Evolutionary conservation across 164 flowering plant species (phyloP), one percentile per base, ranked within the genome.

Genomic region (Vitis vinifera): DNA sequence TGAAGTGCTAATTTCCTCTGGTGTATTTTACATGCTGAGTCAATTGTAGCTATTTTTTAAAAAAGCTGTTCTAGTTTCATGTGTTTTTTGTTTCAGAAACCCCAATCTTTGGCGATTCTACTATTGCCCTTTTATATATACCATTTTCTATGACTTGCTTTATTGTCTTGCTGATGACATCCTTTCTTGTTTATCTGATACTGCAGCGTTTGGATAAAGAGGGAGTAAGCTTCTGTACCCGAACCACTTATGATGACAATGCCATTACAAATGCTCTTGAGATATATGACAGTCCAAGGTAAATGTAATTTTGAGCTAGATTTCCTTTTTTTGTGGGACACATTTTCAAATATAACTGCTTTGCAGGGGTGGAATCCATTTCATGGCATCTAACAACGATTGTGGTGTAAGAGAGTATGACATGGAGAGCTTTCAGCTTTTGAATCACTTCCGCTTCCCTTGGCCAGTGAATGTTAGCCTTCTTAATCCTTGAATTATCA

Each of bases 381-480:
- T 91, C 77, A 82, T 86, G 84, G 80, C 91, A 59, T 79, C 93
- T 55, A 91, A 86, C 62, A 91, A 91, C 72, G 96, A 91, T 68
- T 81, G 84, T 78, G 79, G 86, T 7, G 58, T 91, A 52, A 79
- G 96, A 80, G 90, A 81, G 55, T 91, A 81, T 73, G 91, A 91
- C 65, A 75, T 78, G 76, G 96, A 82, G 79, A 83, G 66, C 65
- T 90, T 84, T 76, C 89, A 87, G 82, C 85, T 81, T 57, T 51
- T 83, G 69, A 85, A 87, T 72, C 88, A 89, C 76, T 84, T 84
- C 68, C 79, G 71, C 29, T 88, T 81, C 70, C 83, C 85, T 17
- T 91, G 96, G 96, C 84, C 96, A 44, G 91, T 91, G 49, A 91
- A 91, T 83, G 96, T 91, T 17, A 83, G 96, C 74, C 49, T 51